Conservation (phyloP, 257 asterid genomes). For the Solanum megistacrolobum region DNA sequence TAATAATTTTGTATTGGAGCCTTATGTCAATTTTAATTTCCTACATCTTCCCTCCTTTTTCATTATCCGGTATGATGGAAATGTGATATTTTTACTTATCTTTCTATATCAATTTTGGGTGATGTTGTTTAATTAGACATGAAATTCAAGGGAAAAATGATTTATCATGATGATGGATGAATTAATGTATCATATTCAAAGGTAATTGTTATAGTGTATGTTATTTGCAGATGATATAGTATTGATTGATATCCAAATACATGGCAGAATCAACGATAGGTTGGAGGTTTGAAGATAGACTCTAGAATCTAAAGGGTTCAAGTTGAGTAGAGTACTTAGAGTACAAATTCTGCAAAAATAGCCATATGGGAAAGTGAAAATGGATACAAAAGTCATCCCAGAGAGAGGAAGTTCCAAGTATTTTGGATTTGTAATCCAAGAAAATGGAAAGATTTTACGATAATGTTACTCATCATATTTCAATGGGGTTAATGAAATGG, state of each 20-base stretch:
- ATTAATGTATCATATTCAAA: not conserved
- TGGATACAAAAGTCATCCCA: not conserved
- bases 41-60: not conserved
- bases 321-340: too few relatives aligned
- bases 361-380: not conserved
- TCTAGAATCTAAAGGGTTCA: not conserved
- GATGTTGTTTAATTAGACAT: not conserved
- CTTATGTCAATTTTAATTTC: too few relatives aligned
- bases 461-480: not conserved
- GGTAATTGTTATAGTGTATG: not conserved
- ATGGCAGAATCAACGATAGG: rapidly evolving
- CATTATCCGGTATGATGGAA: not conserved
- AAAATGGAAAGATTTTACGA: not conserved
- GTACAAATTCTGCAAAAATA: too few relatives aligned
- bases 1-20: too few relatives aligned
- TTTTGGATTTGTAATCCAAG: not conserved
- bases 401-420: too few relatives aligned
- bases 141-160: not conserved
- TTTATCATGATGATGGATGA: not conserved
- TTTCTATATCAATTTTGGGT: not conserved
- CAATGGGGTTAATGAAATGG: not conserved
- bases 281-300: not conserved
- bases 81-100: not conserved
- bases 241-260: not conserved
- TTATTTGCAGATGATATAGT: not conserved